Evolutionary conservation across 345 rosid species (phyloP), one percentile per base, ranked within the genome.

Genomic region (Erucastrum elatum): DNA sequence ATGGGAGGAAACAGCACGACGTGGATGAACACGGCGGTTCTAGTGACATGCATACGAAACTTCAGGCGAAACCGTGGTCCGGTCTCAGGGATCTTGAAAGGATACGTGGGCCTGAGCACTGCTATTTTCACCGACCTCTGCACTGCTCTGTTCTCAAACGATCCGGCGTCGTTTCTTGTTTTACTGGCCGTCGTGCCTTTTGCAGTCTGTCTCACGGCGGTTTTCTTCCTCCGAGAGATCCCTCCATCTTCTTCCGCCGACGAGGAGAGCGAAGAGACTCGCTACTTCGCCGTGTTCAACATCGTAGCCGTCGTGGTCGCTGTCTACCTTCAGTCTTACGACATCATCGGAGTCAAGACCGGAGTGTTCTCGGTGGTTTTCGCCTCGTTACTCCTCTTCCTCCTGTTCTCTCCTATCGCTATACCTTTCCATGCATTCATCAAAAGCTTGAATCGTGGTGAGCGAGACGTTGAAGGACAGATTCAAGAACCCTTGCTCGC

Each of bases 1-100:
- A 63, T 94, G 86, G 98, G 98, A 75, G 98, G 98, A 33, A 94
- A 94, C 87, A 92, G 97, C 69, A 87, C 95, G 2, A 94, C 98
- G 41, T 94, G 98, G 98, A 94, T 94, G 98, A 94, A 94, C 90
- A 94, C 97, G 49, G 97, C 97, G 53, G 87, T 93, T 51, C 75
- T 94, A 3, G 98, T 94, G 27, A 93, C 96, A 0, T 94, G 99
- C 77, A 90, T 94, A 21, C 89, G 98, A 0, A 94, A 94, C 68
- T 94, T 94, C 86, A 84, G 97, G 30, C 80, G 88, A 39, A 91
- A 93, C 85, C 86, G 99, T 5, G 99, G 99, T 4, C 98, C 99
- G 0, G 98, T 94, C 17, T 88, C 99, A 1, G 99, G 99, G 11
- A 90, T 94, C 65, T 82, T 94, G 81, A 94, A 94, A 71, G 98